Base-by-base conservation (phyloP, 2,329 filamentous ascomycete genomes). In the Fusarium sp. region DNA sequence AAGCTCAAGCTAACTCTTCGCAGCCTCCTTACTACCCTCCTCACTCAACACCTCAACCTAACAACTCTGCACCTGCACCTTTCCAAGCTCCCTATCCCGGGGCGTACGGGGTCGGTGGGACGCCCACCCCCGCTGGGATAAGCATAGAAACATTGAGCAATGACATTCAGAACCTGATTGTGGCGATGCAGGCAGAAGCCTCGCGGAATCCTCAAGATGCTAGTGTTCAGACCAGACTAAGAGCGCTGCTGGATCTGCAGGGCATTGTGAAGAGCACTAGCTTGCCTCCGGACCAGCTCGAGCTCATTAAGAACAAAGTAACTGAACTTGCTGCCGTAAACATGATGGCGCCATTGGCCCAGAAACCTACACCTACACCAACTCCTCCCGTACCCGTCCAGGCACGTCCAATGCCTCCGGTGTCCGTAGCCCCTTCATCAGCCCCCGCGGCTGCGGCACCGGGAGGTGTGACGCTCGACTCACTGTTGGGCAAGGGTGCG, bases 221-320 rank as follows among this genome's bases (percentile, higher is more conserved):
- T 83, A 90, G 91, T 84, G 88, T 94, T 81, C 92, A 94, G 82
- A 92, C 91, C 80, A 94, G 93, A 84, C 87, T 98, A 80, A 94
- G 94, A 85, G 95, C 95, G 73, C 90, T 98, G 77, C 87, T 95
- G 83, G 94, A 97, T 83, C 89, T 98, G 74, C 94, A 97, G 85
- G 79, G 77, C 69, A 91, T 88, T 76, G 87, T 98, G 80, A 91
- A 94, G 82, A 92, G 88, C 77, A 93, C 95, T 83, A 92, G 92
- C 80, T 88, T 98, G 81, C 92, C 92, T 69, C 91, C 92, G 78
- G 92, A 95, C 80, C 94, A 97, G 85, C 89, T 98, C 81, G 91
- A 93, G 84, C 90, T 93, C 82, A 93, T 98, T 84, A 94, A 93
- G 84, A 92, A 93, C 82, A 94, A 97, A 89, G 92, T 98, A 83